phyloP scores from a whole-genome alignment of 768 basidiomycete species.

The Phallus indusiatus region DNA sequence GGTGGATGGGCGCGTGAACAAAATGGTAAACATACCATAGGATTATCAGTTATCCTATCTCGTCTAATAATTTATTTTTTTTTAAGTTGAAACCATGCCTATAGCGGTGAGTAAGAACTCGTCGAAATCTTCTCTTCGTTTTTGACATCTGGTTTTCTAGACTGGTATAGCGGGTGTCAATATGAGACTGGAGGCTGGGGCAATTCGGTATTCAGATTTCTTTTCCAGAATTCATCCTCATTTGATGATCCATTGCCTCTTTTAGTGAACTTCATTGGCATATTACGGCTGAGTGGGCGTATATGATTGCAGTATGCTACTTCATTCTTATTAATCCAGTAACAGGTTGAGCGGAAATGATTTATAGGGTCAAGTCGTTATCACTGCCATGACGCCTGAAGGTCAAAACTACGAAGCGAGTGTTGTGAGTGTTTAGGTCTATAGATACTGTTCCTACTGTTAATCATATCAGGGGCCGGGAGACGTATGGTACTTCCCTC shows the following conservation, averaged over 20 bases:
- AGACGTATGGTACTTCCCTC: conserved; percentile 50
- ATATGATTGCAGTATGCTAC: not conserved
- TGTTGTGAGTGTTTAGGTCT: conserved; percentile 24
- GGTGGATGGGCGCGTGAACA: conserved; percentile 55
- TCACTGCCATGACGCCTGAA: conserved; percentile 37
- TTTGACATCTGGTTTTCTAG: not conserved
- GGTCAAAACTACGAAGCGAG: conserved; percentile 42
- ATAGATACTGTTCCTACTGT: not conserved
- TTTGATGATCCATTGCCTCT: not conserved
- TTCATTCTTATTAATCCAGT: not conserved
- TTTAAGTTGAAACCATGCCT: conserved; percentile 36
- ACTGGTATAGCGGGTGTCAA: conserved; percentile 36
- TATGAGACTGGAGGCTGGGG: conserved; percentile 42
- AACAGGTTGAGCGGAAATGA: not conserved
- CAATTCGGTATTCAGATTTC: conserved; percentile 23
- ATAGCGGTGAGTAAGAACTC: conserved; percentile 33
- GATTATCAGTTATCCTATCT: not conserved
- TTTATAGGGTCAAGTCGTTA: conserved; percentile 35
- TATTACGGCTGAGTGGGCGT: conserved; percentile 33
- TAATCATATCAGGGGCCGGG: conserved; percentile 27
- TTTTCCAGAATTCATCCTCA: not conserved
- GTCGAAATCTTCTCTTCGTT: conserved; percentile 8
- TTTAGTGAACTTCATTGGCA: conserved; percentile 43
- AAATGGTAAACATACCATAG: conserved; percentile 28
- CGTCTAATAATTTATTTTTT: not conserved